Conservation (phyloP, 176 grass and related monocot genomes). For the Oryza glumipatula region DNA sequence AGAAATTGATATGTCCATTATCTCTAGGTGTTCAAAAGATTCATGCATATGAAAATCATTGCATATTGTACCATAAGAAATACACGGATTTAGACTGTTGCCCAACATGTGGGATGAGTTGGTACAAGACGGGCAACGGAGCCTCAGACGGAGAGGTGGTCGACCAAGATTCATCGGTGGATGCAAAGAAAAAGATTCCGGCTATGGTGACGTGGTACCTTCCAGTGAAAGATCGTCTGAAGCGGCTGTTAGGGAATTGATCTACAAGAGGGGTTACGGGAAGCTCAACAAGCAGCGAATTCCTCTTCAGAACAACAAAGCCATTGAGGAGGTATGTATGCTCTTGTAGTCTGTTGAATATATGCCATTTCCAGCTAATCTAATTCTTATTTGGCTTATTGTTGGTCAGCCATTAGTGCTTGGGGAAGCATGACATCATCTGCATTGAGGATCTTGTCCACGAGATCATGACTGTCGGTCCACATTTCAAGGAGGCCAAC, state of each 20-base stretch:
- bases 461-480: constrained; percentile 67
- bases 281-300: constrained; percentile 84
- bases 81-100: too few relatives aligned
- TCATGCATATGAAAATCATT: too few relatives aligned
- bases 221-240: too few relatives aligned
- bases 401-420: constrained; percentile 30
- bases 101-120: too few relatives aligned
- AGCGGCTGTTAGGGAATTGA: constrained; percentile 69
- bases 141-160: too few relatives aligned
- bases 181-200: too few relatives aligned
- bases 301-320: constrained; percentile 69
- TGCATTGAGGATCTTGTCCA: constrained; percentile 77
- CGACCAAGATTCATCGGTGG: too few relatives aligned
- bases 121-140: too few relatives aligned
- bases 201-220: too few relatives aligned
- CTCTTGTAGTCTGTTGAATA: neutral
- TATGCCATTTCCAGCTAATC: neutral
- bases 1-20: too few relatives aligned
- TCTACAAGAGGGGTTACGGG: constrained; percentile 83
- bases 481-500: constrained; percentile 76
- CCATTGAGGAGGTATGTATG: constrained; percentile 65
- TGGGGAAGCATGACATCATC: constrained; percentile 68
- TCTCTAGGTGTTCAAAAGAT: too few relatives aligned
- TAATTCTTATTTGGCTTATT: neutral
- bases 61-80: too few relatives aligned